These are phyloP conservation scores for Cladosporium sp. DNA, from an alignment of 2,329 filamentous ascomycete species.

Conservation along the genomic window DNA sequence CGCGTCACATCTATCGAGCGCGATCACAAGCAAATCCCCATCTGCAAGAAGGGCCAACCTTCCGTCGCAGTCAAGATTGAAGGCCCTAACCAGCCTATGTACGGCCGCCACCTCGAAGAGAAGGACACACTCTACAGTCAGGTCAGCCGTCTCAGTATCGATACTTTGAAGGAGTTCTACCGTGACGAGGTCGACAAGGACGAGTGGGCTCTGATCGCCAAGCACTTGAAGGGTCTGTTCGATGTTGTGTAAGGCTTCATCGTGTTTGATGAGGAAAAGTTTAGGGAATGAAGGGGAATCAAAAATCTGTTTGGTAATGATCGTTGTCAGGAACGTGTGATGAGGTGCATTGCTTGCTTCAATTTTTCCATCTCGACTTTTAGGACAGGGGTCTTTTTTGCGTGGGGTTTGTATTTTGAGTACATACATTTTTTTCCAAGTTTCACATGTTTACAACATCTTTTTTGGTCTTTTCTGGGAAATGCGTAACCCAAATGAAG, in stretches of 20 bases:
- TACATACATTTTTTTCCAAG: slow-evolving; percentile 1
- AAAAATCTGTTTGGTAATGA: slow-evolving; percentile 2
- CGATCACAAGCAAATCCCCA: slow-evolving; percentile 88
- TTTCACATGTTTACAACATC: not conserved
- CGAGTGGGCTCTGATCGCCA: slow-evolving; percentile 91
- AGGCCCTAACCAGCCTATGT: slow-evolving; percentile 84
- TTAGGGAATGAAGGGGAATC: not conserved
- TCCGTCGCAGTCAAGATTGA: slow-evolving; percentile 98
- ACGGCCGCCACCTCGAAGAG: slow-evolving; percentile 93
- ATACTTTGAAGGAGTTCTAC: slow-evolving; percentile 95
- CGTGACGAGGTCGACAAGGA: slow-evolving; percentile 81
- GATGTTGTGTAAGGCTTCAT: slow-evolving; percentile 59
- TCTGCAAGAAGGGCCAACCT: slow-evolving; percentile 96
- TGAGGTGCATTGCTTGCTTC: not conserved
- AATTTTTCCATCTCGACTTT: not conserved
- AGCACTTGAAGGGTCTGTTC: slow-evolving; percentile 82
- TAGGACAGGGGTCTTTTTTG: not conserved
- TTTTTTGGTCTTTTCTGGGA: too few species aligned
- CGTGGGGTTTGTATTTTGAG: not conserved
- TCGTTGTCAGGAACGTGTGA: not conserved
- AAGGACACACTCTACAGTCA: slow-evolving; percentile 81
- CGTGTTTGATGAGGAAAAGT: not conserved
- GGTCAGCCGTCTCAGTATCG: slow-evolving; percentile 83
- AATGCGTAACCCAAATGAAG: too few species aligned
- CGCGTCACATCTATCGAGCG: slow-evolving; percentile 97